These are phyloP conservation scores for Drechslerella coelobrocha DNA, from an alignment of 2,329 filamentous ascomycete species.

Conservation along the genomic window DNA sequence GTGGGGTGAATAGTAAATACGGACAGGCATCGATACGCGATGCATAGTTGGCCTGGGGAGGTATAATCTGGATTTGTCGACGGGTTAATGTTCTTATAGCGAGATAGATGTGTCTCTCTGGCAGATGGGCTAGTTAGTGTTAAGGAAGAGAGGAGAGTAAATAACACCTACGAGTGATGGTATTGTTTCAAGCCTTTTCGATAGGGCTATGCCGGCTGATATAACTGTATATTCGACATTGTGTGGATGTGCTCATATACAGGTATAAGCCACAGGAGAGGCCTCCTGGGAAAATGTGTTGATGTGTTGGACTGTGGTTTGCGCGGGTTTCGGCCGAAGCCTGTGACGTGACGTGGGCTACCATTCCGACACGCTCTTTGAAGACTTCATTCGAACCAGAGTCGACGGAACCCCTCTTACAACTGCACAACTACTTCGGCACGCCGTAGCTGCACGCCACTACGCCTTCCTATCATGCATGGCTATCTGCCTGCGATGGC, in stretches of 20 bases:
- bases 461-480: conserved; percentile 8
- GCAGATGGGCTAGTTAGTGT: too few relatives aligned
- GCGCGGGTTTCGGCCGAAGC: conserved; percentile 19
- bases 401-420: too few relatives aligned
- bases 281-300: conserved; percentile 20
- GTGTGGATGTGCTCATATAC: too few relatives aligned
- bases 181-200: too few relatives aligned
- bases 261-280: not conserved
- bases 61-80: too few relatives aligned
- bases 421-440: not conserved
- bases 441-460: not conserved
- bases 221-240: not conserved
- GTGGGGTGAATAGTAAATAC: too few relatives aligned
- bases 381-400: not conserved
- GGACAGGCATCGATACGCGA: too few relatives aligned
- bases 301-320: conserved; percentile 21
- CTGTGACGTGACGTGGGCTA: conserved; percentile 11
- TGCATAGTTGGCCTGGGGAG: too few relatives aligned
- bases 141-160: too few relatives aligned
- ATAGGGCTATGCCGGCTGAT: conserved; percentile 1
- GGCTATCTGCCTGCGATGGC: conserved; percentile 5
- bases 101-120: too few relatives aligned
- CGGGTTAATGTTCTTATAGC: too few relatives aligned
- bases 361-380: not conserved
- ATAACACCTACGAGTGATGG: too few relatives aligned